A percentile compares a stretch with the other conserved stretches of the same genome.
phyloP scores from a whole-genome alignment of 2,329 filamentous ascomycete genomes.

The Magnaporthiopsis poae region DNA sequence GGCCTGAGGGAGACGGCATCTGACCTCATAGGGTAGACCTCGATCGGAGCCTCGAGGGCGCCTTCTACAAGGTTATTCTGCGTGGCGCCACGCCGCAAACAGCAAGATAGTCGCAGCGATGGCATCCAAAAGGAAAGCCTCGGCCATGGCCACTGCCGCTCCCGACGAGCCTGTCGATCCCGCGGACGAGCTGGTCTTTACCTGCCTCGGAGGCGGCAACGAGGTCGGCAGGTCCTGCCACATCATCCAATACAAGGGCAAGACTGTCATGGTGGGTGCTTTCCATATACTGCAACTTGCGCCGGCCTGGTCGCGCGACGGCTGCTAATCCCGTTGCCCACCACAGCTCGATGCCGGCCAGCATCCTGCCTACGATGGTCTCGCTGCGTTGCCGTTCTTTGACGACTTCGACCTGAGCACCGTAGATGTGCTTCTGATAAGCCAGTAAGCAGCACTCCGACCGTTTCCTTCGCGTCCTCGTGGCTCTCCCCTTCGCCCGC shows the following conservation, averaged over 20 bases:
- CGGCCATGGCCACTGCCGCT: conserved; percentile 55
- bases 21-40: background rate
- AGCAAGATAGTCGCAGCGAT: conserved; percentile 36
- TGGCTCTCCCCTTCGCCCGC: background rate
- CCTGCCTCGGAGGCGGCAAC: conserved; percentile 88
- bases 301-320: background rate
- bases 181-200: conserved; percentile 85
- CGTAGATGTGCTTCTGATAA: conserved; percentile 92
- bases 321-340: background rate
- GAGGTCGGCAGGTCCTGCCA: conserved; percentile 96
- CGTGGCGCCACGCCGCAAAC: background rate
- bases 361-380: conserved; percentile 89
- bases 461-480: conserved; percentile 3
- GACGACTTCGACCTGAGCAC: conserved; percentile 97
- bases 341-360: conserved; percentile 86
- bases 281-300: background rate
- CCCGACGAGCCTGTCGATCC: conserved; percentile 85
- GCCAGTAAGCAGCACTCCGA: conserved; percentile 76
- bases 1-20: no score
- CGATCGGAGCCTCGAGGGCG: background rate
- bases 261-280: conserved; percentile 85
- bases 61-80: background rate
- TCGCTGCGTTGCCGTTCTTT: conserved; percentile 89
- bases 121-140: conserved; percentile 87
- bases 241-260: conserved; percentile 97